A percentile compares a stretch with the other conserved stretches of the same genome.
phyloP scores from a whole-genome alignment of 176 grass and related monocot species.

The Phragmites australis region DNA sequence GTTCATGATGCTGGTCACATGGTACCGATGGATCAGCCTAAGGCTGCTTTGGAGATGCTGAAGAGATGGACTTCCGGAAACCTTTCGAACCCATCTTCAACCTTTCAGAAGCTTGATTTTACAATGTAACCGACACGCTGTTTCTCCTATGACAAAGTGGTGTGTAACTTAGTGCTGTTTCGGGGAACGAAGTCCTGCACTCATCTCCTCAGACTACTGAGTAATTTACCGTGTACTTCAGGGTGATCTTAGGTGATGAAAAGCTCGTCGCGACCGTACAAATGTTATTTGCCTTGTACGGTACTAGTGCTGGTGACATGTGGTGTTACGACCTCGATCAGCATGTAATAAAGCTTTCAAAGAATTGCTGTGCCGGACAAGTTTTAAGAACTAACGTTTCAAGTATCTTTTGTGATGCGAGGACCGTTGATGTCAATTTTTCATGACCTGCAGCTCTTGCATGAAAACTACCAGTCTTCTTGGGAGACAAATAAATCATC shows the following conservation, averaged over 20 bases:
- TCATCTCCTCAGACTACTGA: neutral
- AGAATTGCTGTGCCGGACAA: neutral
- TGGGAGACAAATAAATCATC: neutral
- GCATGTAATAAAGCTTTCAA: slow-evolving; percentile 46
- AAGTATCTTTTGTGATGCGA: neutral
- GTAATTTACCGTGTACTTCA: neutral
- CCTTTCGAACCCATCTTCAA: slow-evolving; percentile 27
- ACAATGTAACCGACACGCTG: slow-evolving; percentile 22
- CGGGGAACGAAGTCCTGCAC: neutral
- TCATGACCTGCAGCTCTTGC: neutral
- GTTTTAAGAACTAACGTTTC: neutral
- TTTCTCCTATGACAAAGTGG: neutral
- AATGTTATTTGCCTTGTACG: slow-evolving; percentile 41
- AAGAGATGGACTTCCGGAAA: slow-evolving; percentile 72
- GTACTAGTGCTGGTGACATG: neutral
- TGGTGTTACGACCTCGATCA: neutral
- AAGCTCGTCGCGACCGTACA: slow-evolving; percentile 21
- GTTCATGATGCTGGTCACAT: slow-evolving; percentile 89
- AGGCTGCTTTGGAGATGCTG: slow-evolving; percentile 88
- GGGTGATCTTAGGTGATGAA: slow-evolving; percentile 16
- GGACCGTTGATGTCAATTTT: neutral
- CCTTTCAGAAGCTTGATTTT: slow-evolving; percentile 37
- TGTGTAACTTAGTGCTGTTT: neutral
- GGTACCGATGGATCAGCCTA: slow-evolving; percentile 98
- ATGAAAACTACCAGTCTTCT: neutral